Conservation (phyloP, 768 basidiomycete species). For the Brasilioporus rufonigricans region DNA sequence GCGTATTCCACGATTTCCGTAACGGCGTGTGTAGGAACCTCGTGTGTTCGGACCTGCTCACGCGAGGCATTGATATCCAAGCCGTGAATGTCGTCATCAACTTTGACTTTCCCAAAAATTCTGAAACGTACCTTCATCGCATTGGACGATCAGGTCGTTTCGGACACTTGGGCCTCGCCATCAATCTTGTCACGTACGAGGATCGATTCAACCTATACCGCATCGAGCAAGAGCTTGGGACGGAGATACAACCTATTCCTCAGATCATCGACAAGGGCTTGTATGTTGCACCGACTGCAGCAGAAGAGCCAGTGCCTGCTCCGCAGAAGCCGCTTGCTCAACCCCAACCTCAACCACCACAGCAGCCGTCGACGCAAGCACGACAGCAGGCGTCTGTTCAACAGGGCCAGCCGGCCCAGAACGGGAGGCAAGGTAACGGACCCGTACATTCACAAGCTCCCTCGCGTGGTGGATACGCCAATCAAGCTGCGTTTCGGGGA, state of each 20-base stretch:
- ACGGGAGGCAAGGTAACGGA: conserved; percentile 30
- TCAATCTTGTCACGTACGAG: conserved; percentile 97
- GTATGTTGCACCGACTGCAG: conserved; percentile 79
- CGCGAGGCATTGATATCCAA: conserved; percentile 99
- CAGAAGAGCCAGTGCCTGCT: conserved; percentile 44
- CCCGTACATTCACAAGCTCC: conserved; percentile 21
- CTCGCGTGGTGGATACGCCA: conserved; percentile 22
- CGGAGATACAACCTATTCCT: conserved; percentile 96
- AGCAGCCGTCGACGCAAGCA: conserved; percentile 24
- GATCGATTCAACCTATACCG: conserved; percentile 97
- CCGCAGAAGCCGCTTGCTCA: conserved; percentile 39
- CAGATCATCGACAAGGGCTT: conserved; percentile 85
- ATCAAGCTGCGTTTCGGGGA: conserved; percentile 27
- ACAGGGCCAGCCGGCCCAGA: conserved; percentile 21
- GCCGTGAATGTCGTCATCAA: conserved; percentile 99
- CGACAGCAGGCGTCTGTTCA: conserved; percentile 29
- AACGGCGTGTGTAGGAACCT: conserved; percentile 98
- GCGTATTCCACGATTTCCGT: conserved; percentile 99
- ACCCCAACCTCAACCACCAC: no score
- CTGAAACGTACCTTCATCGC: conserved; percentile 97
- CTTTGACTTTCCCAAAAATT: conserved; percentile 99
- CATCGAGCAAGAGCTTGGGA: conserved; percentile 98
- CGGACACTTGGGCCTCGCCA: conserved; percentile 94
- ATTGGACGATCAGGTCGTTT: conserved; percentile 98
- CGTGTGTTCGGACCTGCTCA: conserved; percentile 96